These are phyloP conservation scores for Cyclostephanos invisitatus DNA, from an alignment of 108 stramenopile species.

Conservation along the genomic window DNA sequence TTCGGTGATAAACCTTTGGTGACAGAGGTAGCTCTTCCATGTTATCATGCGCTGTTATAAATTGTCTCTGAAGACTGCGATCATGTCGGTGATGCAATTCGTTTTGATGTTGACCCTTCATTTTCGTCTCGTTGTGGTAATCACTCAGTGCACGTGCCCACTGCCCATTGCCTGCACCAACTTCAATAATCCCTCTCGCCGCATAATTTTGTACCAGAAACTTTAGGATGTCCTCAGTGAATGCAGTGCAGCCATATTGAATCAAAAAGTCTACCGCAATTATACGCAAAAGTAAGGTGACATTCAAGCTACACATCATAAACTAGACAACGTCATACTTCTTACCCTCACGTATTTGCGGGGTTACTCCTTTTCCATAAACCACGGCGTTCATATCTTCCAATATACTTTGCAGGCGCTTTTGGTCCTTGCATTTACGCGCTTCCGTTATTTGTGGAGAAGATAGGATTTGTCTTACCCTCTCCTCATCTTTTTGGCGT, in stretches of 20 bases:
- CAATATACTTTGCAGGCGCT: conserved; percentile 41
- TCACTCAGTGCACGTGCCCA: conserved; percentile 71
- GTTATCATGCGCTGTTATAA: conserved; percentile 75
- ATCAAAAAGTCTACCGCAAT: conserved; percentile 53
- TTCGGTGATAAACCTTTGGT: conserved; percentile 67
- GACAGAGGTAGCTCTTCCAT: conserved; percentile 64
- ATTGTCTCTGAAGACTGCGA: conserved; percentile 46
- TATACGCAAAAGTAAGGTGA: not conserved
- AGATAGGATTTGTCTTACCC: conserved; percentile 45
- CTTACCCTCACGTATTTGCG: conserved; percentile 63
- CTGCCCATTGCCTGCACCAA: conserved; percentile 87
- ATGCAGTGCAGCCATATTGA: conserved; percentile 77
- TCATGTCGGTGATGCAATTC: not conserved
- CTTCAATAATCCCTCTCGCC: conserved; percentile 74
- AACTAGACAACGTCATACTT: not conserved
- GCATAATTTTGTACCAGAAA: conserved; percentile 47
- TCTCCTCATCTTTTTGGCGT: conserved; percentile 59
- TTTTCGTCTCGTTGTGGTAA: conserved; percentile 24
- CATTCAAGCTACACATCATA: not conserved
- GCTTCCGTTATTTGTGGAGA: conserved; percentile 36
- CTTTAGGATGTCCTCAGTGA: conserved; percentile 59
- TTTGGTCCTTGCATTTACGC: conserved; percentile 38
- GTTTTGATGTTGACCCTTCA: conserved; percentile 15
- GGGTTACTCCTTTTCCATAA: conserved; percentile 73
- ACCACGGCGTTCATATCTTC: conserved; percentile 50